Evolutionary conservation across 2,329 filamentous ascomycete species (phyloP), one percentile per base, ranked within the genome.

Genomic region (Talaromyces sp.): DNA sequence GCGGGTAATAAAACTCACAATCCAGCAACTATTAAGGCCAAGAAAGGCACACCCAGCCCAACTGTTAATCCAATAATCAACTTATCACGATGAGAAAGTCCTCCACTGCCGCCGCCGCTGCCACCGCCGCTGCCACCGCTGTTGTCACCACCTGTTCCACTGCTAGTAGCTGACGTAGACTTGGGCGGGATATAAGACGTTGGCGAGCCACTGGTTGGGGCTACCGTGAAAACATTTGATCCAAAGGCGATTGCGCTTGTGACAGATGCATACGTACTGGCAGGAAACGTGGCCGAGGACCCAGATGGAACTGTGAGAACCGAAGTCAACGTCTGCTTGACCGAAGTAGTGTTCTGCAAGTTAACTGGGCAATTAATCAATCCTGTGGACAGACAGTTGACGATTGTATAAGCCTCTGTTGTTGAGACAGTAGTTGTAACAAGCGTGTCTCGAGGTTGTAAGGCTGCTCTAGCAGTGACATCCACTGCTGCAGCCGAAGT

Each of bases 351-450:
- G 15, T 69, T 77, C 66, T 84, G 83, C 15, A 81, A 72, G 0
- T 81, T 82, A 0, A 69, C 77, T 0, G 84, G 84, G 63, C 84
- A 86, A 65, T 82, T 79, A 33, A 78, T 65, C 0, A 82, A 60
- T 0, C 76, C 78, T 0, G 73, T 66, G 0, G 78, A 76, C 17
- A 70, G 36, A 66, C 84, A 86, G 9, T 69, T 71, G 0, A 79
- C 69, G n/a, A 76, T 82, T 0, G 76, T 79, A 56, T 80, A 80
- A 0, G 75, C 80, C 2, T 77, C 71, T 5, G 72, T 68, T 0
- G 75, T 78, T 3, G 69, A 77, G 1, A 79, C 70, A 0, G 78
- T 81, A 0, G 59, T 61, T 28, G 55, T 32, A n/a, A 55, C 39
- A 1, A 78, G 63, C n/a, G 72, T 69, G 4, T 68, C 70, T 58